phyloP scores from a whole-genome alignment of 306 rosid species.

The Malus orientalis region DNA sequence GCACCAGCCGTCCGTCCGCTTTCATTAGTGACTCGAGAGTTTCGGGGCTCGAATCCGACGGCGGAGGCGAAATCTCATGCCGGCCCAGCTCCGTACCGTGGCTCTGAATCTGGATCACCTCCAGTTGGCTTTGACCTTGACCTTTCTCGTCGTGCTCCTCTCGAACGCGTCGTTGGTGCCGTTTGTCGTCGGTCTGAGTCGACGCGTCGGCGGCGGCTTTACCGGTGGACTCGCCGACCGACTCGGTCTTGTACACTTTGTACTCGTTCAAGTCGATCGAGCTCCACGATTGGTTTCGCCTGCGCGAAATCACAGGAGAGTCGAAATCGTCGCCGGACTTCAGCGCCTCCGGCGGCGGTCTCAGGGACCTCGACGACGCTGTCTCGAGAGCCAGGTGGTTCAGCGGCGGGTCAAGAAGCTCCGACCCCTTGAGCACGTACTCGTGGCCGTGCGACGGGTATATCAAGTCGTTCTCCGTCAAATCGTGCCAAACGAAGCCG shows the following conservation, averaged over 20 bases:
- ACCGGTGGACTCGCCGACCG: conserved; percentile 56
- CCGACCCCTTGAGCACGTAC: conserved; percentile 89
- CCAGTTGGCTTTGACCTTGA: conserved; percentile 1
- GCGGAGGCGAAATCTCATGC: conserved; percentile 97
- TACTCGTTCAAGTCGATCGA: conserved; percentile 74
- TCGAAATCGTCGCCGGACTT: conserved; percentile 47
- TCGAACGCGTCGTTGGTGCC: conserved; percentile 51
- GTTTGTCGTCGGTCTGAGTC: conserved; percentile 87
- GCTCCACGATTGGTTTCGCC: conserved; percentile 91
- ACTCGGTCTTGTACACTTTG: conserved; percentile 79
- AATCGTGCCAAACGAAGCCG: conserved; percentile 96
- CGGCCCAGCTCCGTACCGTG: conserved; percentile 68
- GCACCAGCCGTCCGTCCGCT: conserved; percentile 58
- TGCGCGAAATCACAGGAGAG: conserved; percentile 39
- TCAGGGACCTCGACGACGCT: conserved; percentile 44
- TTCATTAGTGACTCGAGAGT: conserved; percentile 80
- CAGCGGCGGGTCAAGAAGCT: conserved; percentile 43
- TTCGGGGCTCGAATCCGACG: conserved; percentile 94
- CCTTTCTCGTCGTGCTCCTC: conserved; percentile 12
- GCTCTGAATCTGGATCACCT: neutral
- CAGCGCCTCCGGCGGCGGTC: conserved; percentile 41
- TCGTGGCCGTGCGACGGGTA: conserved; percentile 84
- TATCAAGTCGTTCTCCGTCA: conserved; percentile 82
- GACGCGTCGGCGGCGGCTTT: conserved; percentile 75
- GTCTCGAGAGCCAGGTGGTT: conserved; percentile 21